Conservation (phyloP, 768 basidiomycete species). For the Serendipita indica region DNA sequence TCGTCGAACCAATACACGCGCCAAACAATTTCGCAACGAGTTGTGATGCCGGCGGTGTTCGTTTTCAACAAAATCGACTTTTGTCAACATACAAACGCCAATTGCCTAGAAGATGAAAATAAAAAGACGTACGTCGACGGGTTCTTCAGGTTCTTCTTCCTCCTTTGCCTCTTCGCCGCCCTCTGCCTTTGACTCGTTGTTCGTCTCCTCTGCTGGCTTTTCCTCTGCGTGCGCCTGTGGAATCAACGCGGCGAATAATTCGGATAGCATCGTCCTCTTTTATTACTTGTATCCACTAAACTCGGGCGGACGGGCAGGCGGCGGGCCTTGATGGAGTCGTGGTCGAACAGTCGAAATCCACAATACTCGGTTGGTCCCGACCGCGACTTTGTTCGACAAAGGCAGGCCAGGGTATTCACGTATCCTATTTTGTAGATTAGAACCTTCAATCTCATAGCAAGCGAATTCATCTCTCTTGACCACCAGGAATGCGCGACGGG, state of each 20-base stretch:
- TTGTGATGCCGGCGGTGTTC: neutral
- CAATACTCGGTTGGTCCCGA: no score
- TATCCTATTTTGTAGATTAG: no score
- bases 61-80: neutral
- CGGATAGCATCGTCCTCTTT: slow-evolving; percentile 10
- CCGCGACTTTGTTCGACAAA: no score
- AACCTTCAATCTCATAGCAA: no score
- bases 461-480: no score
- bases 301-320: no score
- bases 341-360: no score
- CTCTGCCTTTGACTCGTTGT: slow-evolving; percentile 21
- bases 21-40: neutral
- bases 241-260: slow-evolving; percentile 20
- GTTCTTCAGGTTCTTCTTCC: slow-evolving; percentile 39
- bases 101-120: neutral
- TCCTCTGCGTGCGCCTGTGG: slow-evolving; percentile 31
- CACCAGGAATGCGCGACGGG: no score
- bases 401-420: no score
- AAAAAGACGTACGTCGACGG: slow-evolving; percentile 55
- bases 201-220: slow-evolving; percentile 20
- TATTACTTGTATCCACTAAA: no score
- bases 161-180: slow-evolving; percentile 18
- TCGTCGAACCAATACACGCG: neutral
- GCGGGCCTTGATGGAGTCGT: no score
- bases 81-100: neutral